Evolutionary conservation across 1,284 basidiomycete species (phyloP).

Genomic region (Moesziomyces sp.): DNA sequence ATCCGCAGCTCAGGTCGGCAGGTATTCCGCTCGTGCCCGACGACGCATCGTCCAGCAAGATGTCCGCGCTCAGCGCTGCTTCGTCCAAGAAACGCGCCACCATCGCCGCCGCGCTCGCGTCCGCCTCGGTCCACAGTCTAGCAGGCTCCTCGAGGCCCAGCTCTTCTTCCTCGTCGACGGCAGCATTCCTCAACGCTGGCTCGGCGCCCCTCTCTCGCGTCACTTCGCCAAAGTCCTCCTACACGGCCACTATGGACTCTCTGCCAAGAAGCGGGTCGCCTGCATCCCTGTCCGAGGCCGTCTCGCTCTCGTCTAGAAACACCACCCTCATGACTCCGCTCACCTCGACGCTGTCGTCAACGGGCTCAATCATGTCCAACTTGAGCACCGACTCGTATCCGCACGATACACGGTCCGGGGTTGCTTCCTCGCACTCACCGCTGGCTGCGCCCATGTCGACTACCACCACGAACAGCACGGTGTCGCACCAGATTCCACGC

Average conservation of each 20-base stretch:
- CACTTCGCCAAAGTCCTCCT: slow-evolving; percentile 25
- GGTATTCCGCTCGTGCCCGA: slow-evolving; percentile 43
- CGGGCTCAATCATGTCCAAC: slow-evolving; percentile 26
- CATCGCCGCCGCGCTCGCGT: slow-evolving; percentile 13
- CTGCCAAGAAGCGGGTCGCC: slow-evolving; percentile 20
- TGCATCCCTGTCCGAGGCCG: slow-evolving; percentile 26
- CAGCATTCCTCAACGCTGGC: slow-evolving; percentile 12
- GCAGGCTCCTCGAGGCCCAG: slow-evolving; percentile 15
- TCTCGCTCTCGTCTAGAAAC: slow-evolving; percentile 8
- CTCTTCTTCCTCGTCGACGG: slow-evolving; percentile 19
- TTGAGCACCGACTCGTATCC: background rate
- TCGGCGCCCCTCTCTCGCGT: slow-evolving; percentile 23
- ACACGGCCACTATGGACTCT: slow-evolving; percentile 18
- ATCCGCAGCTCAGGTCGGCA: slow-evolving; percentile 50
- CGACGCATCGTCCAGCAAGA: slow-evolving; percentile 25
- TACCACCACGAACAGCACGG: slow-evolving; percentile 14
- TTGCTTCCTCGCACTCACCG: background rate
- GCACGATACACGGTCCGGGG: background rate
- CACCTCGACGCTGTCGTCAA: slow-evolving; percentile 25
- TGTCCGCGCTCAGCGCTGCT: slow-evolving; percentile 6
- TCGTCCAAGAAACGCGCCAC: slow-evolving; percentile 20
- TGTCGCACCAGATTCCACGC: slow-evolving; percentile 1
- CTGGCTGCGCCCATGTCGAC: slow-evolving; percentile 16
- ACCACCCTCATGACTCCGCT: slow-evolving; percentile 3
- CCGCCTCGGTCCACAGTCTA: slow-evolving; percentile 13